Evolutionary conservation across 495 filamentous ascomycete genomes (phyloP).

Genomic region (Lasiosphaeria hispida): DNA sequence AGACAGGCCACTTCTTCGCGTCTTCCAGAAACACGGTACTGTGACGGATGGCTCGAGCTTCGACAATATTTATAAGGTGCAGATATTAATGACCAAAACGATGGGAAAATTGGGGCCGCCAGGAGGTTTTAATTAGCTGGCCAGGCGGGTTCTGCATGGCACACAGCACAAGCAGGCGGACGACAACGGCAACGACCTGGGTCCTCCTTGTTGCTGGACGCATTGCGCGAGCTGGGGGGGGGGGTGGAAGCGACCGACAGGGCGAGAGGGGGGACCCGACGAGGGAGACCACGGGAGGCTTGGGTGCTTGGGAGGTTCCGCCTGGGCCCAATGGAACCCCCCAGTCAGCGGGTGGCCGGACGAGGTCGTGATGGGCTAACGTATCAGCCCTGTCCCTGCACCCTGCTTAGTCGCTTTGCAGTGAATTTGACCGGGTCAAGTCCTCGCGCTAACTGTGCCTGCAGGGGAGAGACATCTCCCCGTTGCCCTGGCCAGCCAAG

Average conservation of each 20-base stretch:
- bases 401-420: conserved; percentile 21
- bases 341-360: conserved; percentile 8
- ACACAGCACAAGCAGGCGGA: conserved; percentile 12
- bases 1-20: not conserved
- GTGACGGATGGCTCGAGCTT: not conserved
- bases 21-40: conserved; percentile 2
- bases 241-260: not conserved
- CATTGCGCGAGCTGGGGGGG: conserved; percentile 25
- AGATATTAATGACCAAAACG: conserved; percentile 12
- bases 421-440: conserved; percentile 26
- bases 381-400: conserved; percentile 23
- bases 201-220: conserved; percentile 6
- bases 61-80: conserved; percentile 7
- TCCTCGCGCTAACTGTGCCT: conserved; percentile 17
- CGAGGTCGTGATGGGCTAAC: conserved; percentile 16
- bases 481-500: conserved; percentile 11
- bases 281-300: conserved; percentile 14
- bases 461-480: conserved; percentile 19
- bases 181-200: conserved; percentile 1
- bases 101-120: conserved; percentile 22
- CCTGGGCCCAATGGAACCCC: conserved; percentile 11
- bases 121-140: conserved; percentile 21
- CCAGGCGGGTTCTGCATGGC: conserved; percentile 6
- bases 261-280: conserved; percentile 7
- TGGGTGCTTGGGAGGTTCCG: conserved; percentile 13